These are phyloP conservation scores for Saccharomyces hybrid DNA, from an alignment of 1,139 yeast genomes.

Conservation along the genomic window DNA sequence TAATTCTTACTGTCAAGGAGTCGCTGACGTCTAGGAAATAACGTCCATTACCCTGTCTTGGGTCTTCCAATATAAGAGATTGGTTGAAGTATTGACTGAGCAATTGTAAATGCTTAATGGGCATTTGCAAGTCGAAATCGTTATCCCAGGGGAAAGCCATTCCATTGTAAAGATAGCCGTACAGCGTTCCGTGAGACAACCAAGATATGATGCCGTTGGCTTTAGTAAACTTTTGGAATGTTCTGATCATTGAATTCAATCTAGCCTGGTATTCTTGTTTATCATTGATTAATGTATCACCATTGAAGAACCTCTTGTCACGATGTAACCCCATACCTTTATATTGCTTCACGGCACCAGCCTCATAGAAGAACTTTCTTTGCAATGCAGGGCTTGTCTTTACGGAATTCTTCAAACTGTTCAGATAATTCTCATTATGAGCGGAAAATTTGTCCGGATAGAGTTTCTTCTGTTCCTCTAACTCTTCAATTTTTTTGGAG, in stretches of 20 bases:
- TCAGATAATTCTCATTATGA: conserved; percentile 23
- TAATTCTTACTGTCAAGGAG: conserved; percentile 34
- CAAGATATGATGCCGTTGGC: conserved; percentile 47
- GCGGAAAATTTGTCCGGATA: conserved; percentile 2
- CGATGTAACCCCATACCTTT: conserved; percentile 48
- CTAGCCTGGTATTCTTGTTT: conserved; percentile 37
- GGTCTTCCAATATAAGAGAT: conserved; percentile 52
- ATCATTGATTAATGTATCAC: conserved; percentile 14
- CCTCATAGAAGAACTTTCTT: conserved; percentile 45
- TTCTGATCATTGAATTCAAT: conserved; percentile 46
- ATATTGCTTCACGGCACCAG: background rate
- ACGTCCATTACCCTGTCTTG: conserved; percentile 54
- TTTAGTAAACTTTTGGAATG: conserved; percentile 52
- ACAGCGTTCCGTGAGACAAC: conserved; percentile 61
- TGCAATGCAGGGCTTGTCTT: conserved; percentile 22
- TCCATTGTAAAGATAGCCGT: conserved; percentile 68
- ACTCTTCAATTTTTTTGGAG: conserved; percentile 17
- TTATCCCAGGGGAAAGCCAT: conserved; percentile 64
- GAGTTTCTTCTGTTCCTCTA: conserved; percentile 11
- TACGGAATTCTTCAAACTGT: conserved; percentile 22
- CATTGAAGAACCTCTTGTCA: conserved; percentile 63
- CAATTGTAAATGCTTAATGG: conserved; percentile 47
- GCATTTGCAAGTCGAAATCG: conserved; percentile 65
- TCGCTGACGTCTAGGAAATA: conserved; percentile 46
- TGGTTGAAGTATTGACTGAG: conserved; percentile 47